Base-by-base conservation (phyloP, 2,329 filamentous ascomycete species). In the Cladobotryum mycophilum region DNA sequence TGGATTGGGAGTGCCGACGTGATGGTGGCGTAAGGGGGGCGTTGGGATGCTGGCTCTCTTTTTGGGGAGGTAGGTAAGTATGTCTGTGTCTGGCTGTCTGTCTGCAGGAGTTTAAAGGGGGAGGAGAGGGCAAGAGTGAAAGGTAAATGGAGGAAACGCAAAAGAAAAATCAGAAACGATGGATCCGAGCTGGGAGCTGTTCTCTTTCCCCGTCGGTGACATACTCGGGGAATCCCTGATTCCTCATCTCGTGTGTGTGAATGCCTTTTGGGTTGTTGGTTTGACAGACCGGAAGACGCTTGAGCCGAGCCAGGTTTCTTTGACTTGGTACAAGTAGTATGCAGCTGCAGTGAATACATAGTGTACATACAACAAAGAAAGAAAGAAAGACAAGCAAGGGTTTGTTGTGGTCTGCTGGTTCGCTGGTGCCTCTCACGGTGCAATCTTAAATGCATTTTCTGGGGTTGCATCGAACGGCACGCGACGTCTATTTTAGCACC, bases 381-480 rank as follows among this genome's bases (percentile, higher is more conserved):
- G 20, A 3, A 20, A 6, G 25, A 2, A 5, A 30, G 25, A 11
- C 22, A 30, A 30, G 25, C 25, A 30, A 30, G 25, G 25, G 25
- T 20, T 5, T 20, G 20, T 5, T 20, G 20, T 20, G 20, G 20
- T 20, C 20, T 20, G 25, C 9, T 30, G 25, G 25, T 30, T 7
- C 25, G 25, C 25, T 30, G 25, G 25, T 30, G 25, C 9, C 25
- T 30, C 25, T 38, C 36, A 4, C 36, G 17, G 17, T 38, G 36
- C 36, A 38, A n/a, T 38, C 36, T 17, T 38, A 38, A 38, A 38
- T 38, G 25, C 36, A 3, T 3, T n/a, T 38, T 5, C 6, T n/a
- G 35, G 34, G 45, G 49, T 52, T 52, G 41, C 41, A 52, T 45
- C 25, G 2, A 37, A 30, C 18, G 41, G 49, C 49, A 48, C 45